Evolutionary conservation across 768 basidiomycete genomes (phyloP).

Genomic region (Hortiboletus campestris): DNA sequence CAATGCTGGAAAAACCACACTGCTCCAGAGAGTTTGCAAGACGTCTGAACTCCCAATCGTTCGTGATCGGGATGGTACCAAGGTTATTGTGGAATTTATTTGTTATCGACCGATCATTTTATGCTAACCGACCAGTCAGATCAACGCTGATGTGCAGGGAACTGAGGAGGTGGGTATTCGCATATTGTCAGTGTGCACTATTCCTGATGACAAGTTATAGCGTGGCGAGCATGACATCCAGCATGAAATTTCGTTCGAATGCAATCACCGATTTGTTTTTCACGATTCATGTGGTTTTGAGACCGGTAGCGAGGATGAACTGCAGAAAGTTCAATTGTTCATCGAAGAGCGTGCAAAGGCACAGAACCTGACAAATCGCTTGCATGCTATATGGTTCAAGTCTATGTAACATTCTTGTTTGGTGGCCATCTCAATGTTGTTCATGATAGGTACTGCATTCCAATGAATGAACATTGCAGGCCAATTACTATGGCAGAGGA

Average conservation of each 20-base stretch:
- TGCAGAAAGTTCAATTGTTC: conserved; percentile 32
- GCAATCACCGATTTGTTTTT: conserved; percentile 36
- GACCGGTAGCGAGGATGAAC: conserved; percentile 30
- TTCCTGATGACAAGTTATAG: neutral
- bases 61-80: conserved; percentile 15
- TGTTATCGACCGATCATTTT: neutral
- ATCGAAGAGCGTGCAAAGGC: conserved; percentile 22
- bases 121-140: neutral
- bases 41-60: conserved; percentile 33
- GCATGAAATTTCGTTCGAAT: conserved; percentile 21
- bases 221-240: conserved; percentile 11
- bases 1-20: conserved; percentile 42
- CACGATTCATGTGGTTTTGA: conserved; percentile 45
- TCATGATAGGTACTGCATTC: conserved; percentile 39
- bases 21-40: conserved; percentile 39
- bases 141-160: neutral
- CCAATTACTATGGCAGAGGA: conserved; percentile 27
- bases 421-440: no score
- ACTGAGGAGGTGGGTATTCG: neutral
- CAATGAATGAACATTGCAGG: conserved; percentile 24
- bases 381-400: conserved; percentile 22
- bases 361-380: conserved; percentile 18
- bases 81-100: conserved; percentile 5
- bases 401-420: no score
- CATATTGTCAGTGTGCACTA: neutral